phyloP scores from a whole-genome alignment of 495 filamentous ascomycete genomes.

The Podospora pseudocomata region DNA sequence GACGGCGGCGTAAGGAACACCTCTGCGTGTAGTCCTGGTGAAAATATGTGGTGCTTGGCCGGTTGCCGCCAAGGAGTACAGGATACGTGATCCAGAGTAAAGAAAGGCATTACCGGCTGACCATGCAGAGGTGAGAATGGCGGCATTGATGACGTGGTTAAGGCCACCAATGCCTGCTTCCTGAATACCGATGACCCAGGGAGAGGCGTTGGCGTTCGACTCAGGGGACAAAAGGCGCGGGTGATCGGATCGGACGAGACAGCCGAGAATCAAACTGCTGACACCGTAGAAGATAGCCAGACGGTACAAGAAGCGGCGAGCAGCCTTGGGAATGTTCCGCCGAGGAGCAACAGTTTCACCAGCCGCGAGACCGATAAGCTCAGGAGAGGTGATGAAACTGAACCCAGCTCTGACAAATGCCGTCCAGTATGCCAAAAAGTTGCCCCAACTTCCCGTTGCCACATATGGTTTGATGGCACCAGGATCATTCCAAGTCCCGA shows the following conservation, averaged over 20 bases:
- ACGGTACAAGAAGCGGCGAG: slow-evolving; percentile 65
- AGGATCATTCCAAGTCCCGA: slow-evolving; percentile 67
- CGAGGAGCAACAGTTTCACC: slow-evolving; percentile 75
- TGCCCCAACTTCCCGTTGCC: slow-evolving; percentile 44
- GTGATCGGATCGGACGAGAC: slow-evolving; percentile 59
- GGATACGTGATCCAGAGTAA: slow-evolving; percentile 75
- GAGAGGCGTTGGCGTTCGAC: slow-evolving; percentile 60
- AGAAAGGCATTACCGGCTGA: slow-evolving; percentile 71
- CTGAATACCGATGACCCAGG: slow-evolving; percentile 52
- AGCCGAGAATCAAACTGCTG: slow-evolving; percentile 66
- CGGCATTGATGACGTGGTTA: slow-evolving; percentile 48
- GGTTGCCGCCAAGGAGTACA: slow-evolving; percentile 63
- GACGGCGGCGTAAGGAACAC: slow-evolving; percentile 62
- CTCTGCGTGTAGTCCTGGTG: slow-evolving; percentile 47
- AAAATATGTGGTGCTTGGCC: slow-evolving; percentile 63
- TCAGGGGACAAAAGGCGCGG: slow-evolving; percentile 47
- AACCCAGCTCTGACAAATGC: slow-evolving; percentile 47
- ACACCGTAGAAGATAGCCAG: slow-evolving; percentile 72
- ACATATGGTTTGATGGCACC: slow-evolving; percentile 65
- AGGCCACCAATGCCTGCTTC: slow-evolving; percentile 43
- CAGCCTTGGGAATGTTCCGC: slow-evolving; percentile 69
- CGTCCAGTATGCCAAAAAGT: slow-evolving; percentile 48
- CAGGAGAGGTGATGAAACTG: slow-evolving; percentile 49
- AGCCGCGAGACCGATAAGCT: slow-evolving; percentile 60
- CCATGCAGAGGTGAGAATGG: slow-evolving; percentile 50